Base-by-base conservation (phyloP, 2,329 filamentous ascomycete genomes). In the Coleophoma crateriformis region DNA sequence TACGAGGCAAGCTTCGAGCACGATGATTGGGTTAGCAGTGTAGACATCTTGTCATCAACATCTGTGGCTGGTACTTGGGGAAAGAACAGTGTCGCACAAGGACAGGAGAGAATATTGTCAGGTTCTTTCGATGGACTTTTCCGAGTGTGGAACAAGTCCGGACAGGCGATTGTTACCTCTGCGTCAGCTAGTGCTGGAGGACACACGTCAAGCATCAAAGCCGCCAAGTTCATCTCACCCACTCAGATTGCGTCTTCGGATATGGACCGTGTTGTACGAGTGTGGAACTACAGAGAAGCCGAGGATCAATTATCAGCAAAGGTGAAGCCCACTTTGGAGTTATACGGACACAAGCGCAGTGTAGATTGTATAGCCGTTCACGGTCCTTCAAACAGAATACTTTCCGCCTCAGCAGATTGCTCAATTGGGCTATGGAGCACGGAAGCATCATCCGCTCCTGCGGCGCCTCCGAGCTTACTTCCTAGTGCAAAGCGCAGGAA, bases 1-100 rank as follows among this genome's bases (percentile, higher is more conserved):
- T 92, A 94, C 67, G 84, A 95, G 59, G 87, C 90, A 12, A 94
- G 88, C 64, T 99, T 96, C 67, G 86, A 96, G 72, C 92, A 99
- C 67, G 91, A 99, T 64, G 94, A 97, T 68, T 99, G 94, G 94
- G 88, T 99, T 45, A 89, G 88, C 65, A 81, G 82, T 22, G 83
- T 97, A 22, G 90, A 96, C 67, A 80, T 95, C 4, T 74, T 95
- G 20, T 91, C 90, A 0, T 68, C 70, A 13, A 82, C 77, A 12
- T 87, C 87, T 2, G 70, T 73, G 7, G 80, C 83, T 3, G 82
- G 77, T 17, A 65, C 67, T 48, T 85, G 80, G 78, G 73, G 75
- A 10, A 74, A 71, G 45, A 72, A 71, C 45, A 66, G 67, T 43
- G 70, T 77, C 60, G 67, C 69, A 22, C 69, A 70, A 35, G 79